Evolutionary conservation across 2,329 filamentous ascomycete genomes (phyloP), one percentile per base, ranked within the genome.

Genomic region (Aspergillus proliferans): DNA sequence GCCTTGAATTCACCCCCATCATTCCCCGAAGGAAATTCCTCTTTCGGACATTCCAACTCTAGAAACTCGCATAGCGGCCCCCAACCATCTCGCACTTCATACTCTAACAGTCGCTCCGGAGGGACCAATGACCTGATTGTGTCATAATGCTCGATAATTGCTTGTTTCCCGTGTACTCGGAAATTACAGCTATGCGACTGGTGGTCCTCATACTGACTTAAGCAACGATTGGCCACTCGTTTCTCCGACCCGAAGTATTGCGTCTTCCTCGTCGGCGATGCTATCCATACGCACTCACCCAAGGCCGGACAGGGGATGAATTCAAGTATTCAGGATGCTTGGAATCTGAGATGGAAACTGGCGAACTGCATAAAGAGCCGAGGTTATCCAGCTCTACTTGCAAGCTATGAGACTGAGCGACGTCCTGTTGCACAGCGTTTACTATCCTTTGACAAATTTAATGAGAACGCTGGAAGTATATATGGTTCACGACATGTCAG

Each of bases 391-490:
- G 56, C 55, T 6, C 57, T 79, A 6, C 61, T 80, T 3, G 60
- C 71, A 47, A 78, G 76, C 2, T 80, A 80, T 47, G 69, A 75
- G 2, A 52, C 64, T 2, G 77, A 80, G 57, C 66, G 77, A 1
- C 70, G 74, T 50, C 64, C 69, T 47, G 36, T 39, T 19, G 36
- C 36, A 9, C 36, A 18, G 73, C 74, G 3, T 76, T 76, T 4
- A 26, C 4, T 39, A 9, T 14, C 14, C 4, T 15, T 18, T 39
- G 36, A 39, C 15, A 49, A 15, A 15, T 21, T 21, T 21, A 21
- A 4, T 4, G 21, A 4, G 2, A 4, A 21, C 4, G 2, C 21
- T 21, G 21, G 21, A 21, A 4, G 21, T 21, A 2, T 1, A 21
- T 21, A 21, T 21, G 21, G 4, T 4, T 4, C 21, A 4, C 21